Evolutionary conservation across 495 filamentous ascomycete genomes (phyloP).

Genomic region (Podospora sp.): DNA sequence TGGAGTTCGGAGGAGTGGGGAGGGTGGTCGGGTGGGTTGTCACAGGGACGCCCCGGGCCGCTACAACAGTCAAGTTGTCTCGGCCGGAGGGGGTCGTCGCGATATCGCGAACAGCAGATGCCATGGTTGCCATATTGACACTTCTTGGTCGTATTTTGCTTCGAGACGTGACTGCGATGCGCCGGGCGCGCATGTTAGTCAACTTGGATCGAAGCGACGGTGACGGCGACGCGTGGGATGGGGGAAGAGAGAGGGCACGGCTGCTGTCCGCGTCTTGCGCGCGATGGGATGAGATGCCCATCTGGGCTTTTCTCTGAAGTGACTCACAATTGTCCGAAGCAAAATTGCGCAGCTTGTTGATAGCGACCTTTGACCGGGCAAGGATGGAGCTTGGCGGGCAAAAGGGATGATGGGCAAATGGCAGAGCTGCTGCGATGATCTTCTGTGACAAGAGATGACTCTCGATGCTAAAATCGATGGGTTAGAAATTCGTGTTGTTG

Average conservation of each 20-base stretch:
- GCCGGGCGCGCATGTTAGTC: slow-evolving; percentile 34
- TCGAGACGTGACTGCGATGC: slow-evolving; percentile 48
- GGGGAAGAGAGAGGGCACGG: slow-evolving; percentile 4
- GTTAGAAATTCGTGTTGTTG: slow-evolving; percentile 45
- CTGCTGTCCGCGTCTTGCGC: neutral
- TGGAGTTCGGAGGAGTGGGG: slow-evolving; percentile 93
- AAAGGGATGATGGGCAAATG: slow-evolving; percentile 40
- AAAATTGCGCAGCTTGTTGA: slow-evolving; percentile 35
- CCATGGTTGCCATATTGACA: slow-evolving; percentile 63
- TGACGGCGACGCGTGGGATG: slow-evolving; percentile 26
- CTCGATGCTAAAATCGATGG: slow-evolving; percentile 47
- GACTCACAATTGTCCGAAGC: slow-evolving; percentile 42
- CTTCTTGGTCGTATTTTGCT: slow-evolving; percentile 43
- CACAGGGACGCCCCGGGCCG: slow-evolving; percentile 60
- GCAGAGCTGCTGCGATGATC: slow-evolving; percentile 56
- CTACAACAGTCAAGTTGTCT: slow-evolving; percentile 64
- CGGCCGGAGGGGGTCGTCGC: slow-evolving; percentile 58
- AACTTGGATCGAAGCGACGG: slow-evolving; percentile 17
- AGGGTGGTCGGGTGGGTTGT: slow-evolving; percentile 67
- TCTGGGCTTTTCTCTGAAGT: slow-evolving; percentile 23
- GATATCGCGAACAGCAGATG: slow-evolving; percentile 70
- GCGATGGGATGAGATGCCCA: neutral
- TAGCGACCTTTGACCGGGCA: slow-evolving; percentile 42
- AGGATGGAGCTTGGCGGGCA: slow-evolving; percentile 39
- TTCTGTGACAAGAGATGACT: slow-evolving; percentile 57